Conservation (phyloP, 495 filamentous ascomycete species). For the Cercophora sp. region DNA sequence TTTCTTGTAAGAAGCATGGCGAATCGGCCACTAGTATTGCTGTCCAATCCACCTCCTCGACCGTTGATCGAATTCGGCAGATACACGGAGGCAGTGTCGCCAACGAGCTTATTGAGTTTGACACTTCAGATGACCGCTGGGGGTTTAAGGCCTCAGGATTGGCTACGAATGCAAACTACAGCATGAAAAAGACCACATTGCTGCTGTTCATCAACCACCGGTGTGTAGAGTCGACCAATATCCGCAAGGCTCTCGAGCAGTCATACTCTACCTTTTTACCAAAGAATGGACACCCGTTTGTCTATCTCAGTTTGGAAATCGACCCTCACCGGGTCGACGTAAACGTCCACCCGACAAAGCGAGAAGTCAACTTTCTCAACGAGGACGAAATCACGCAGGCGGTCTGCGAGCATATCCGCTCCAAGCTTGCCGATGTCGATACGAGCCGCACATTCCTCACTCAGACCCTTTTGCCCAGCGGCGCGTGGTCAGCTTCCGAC, state of each 20-base stretch:
- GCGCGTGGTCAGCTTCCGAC: constrained; percentile 36
- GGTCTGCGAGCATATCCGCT: constrained; percentile 76
- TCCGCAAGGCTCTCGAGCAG: constrained; percentile 88
- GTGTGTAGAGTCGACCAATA: constrained; percentile 86
- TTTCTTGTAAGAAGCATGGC: constrained; percentile 95
- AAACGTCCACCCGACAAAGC: constrained; percentile 96
- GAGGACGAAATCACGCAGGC: constrained; percentile 94
- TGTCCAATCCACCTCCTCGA: constrained; percentile 64
- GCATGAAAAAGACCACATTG: constrained; percentile 83
- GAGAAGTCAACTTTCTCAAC: constrained; percentile 97
- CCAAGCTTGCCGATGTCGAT: constrained; percentile 82
- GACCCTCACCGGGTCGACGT: constrained; percentile 93
- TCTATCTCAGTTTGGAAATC: constrained; percentile 90
- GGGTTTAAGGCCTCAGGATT: constrained; percentile 80
- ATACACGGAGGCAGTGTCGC: constrained; percentile 84
- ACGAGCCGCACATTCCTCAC: constrained; percentile 92
- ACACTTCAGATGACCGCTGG: constrained; percentile 66
- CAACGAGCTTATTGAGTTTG: constrained; percentile 81
- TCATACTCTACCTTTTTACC: constrained; percentile 87
- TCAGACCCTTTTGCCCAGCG: constrained; percentile 79
- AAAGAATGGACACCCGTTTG: constrained; percentile 91
- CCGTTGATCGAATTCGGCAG: constrained; percentile 79
- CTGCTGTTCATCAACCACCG: constrained; percentile 97
- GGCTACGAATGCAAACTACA: constrained; percentile 93
- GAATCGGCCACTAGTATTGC: constrained; percentile 79